phyloP scores from a whole-genome alignment of 352 stramenopile species.

The Plasmopara halstedii region DNA sequence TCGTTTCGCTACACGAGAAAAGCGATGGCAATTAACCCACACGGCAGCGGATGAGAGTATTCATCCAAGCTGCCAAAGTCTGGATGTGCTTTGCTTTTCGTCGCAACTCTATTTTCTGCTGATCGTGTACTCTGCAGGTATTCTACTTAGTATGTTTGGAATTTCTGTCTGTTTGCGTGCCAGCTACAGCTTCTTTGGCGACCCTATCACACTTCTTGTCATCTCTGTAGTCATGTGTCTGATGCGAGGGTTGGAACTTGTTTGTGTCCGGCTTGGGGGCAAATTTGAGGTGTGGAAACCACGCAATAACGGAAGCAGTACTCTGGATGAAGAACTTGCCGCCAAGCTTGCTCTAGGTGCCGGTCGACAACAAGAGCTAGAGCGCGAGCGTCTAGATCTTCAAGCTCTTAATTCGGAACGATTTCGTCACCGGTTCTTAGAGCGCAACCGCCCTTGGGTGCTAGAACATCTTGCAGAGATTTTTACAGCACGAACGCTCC shows the following conservation, averaged over 20 bases:
- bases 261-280: constrained; percentile 65
- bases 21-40: constrained; percentile 88
- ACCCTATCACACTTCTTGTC: constrained; percentile 88
- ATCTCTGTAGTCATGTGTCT: constrained; percentile 75
- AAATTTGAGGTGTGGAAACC: constrained; percentile 88
- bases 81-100: constrained; percentile 95
- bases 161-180: constrained; percentile 91
- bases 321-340: constrained; percentile 94
- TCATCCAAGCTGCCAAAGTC: constrained; percentile 85
- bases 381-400: constrained; percentile 93
- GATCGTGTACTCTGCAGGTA: constrained; percentile 74
- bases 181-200: constrained; percentile 90
- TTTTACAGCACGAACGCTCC: constrained; percentile 89
- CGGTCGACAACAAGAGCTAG: constrained; percentile 90
- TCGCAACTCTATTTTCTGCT: constrained; percentile 91
- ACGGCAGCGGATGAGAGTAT: constrained; percentile 87
- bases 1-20: constrained; percentile 90
- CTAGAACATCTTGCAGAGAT: constrained; percentile 94
- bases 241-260: constrained; percentile 53
- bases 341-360: constrained; percentile 92
- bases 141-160: constrained; percentile 90
- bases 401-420: constrained; percentile 95
- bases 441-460: constrained; percentile 96
- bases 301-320: constrained; percentile 83
- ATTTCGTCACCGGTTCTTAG: constrained; percentile 95